Percentiles rank a stretch among this genome's conserved stretches.
These are phyloP conservation scores for Roridomyces roridus DNA, from an alignment of 768 basidiomycete genomes.

Conservation along the genomic window DNA sequence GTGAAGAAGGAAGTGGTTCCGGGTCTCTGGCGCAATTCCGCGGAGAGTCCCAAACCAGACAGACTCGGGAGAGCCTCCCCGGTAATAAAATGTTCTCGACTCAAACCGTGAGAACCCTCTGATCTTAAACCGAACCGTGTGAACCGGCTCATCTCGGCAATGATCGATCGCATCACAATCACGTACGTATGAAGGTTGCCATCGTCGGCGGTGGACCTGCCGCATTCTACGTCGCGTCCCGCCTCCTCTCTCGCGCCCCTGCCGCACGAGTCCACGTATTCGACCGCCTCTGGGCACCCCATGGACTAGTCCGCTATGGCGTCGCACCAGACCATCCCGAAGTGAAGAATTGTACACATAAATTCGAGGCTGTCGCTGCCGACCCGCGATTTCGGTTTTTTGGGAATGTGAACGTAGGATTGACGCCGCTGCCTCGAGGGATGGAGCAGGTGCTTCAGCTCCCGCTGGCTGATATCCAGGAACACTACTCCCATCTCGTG, in stretches of 20 bases:
- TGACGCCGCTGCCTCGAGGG: slow-evolving; percentile 31
- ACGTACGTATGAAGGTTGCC: slow-evolving; percentile 67
- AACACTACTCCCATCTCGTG: slow-evolving; percentile 84
- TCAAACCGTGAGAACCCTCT: too few species aligned
- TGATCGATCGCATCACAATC: too few species aligned
- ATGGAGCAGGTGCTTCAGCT: slow-evolving; percentile 63
- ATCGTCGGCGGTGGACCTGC: slow-evolving; percentile 95
- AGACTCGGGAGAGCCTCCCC: too few species aligned
- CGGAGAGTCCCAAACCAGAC: too few species aligned
- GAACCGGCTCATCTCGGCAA: too few species aligned
- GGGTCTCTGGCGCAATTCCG: too few species aligned
- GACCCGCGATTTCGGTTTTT: slow-evolving; percentile 89
- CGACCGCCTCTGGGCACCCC: slow-evolving; percentile 92
- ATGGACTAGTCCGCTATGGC: slow-evolving; percentile 94
- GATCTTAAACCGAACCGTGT: too few species aligned
- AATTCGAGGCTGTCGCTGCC: slow-evolving; percentile 83
- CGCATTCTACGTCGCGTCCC: slow-evolving; percentile 93
- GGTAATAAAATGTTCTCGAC: too few species aligned
- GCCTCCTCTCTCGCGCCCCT: slow-evolving; percentile 74
- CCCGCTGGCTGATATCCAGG: slow-evolving; percentile 63
- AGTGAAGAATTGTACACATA: slow-evolving; percentile 99
- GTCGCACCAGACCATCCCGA: slow-evolving; percentile 99
- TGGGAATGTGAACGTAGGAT: slow-evolving; percentile 84
- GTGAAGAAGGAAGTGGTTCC: too few species aligned
- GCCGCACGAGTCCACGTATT: slow-evolving; percentile 75